Percentiles rank a stretch among this genome's conserved stretches.
These are phyloP conservation scores for Phytophthora nicotianae DNA, from an alignment of 352 stramenopile species.

Conservation along the genomic window DNA sequence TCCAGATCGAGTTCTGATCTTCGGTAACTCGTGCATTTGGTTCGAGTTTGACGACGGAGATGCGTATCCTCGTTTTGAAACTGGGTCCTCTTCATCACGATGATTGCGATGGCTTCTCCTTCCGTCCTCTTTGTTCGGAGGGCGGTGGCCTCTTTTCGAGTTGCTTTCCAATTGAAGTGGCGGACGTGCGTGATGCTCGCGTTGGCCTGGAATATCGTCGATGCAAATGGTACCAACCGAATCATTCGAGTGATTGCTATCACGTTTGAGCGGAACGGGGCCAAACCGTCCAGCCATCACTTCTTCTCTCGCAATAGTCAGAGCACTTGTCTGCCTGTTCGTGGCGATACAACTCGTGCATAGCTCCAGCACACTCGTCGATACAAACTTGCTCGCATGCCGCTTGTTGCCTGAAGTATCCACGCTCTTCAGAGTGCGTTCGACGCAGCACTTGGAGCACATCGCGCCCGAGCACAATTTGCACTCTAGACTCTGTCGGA, in stretches of 20 bases:
- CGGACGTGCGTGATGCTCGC: conserved; percentile 25
- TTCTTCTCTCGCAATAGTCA: conserved; percentile 58
- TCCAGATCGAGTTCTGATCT: conserved; percentile 19
- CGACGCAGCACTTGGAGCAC: conserved; percentile 54
- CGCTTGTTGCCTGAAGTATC: conserved; percentile 35
- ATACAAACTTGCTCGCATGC: conserved; percentile 41
- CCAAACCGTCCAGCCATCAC: conserved; percentile 41
- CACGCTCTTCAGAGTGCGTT: conserved; percentile 44
- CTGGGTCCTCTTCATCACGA: conserved; percentile 13
- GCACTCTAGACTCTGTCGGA: conserved; percentile 41
- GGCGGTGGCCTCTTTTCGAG: conserved; percentile 11
- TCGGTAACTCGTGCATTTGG: conserved; percentile 14
- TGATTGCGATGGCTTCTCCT: conserved; percentile 21
- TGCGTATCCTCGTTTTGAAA: conserved; percentile 19
- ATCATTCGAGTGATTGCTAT: conserved; percentile 15
- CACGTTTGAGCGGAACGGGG: conserved; percentile 16
- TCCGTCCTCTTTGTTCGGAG: conserved; percentile 9
- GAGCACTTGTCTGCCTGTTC: conserved; percentile 37
- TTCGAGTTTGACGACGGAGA: conserved; percentile 10
- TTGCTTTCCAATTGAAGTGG: conserved; percentile 24
- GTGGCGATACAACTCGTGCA: conserved; percentile 43
- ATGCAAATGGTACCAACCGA: conserved; percentile 37
- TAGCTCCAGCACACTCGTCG: conserved; percentile 40
- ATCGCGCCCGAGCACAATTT: conserved; percentile 52
- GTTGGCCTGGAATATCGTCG: conserved; percentile 35